These are phyloP conservation scores for Crithidia bombi DNA, from an alignment of 208 protist species.

Conservation along the genomic window DNA sequence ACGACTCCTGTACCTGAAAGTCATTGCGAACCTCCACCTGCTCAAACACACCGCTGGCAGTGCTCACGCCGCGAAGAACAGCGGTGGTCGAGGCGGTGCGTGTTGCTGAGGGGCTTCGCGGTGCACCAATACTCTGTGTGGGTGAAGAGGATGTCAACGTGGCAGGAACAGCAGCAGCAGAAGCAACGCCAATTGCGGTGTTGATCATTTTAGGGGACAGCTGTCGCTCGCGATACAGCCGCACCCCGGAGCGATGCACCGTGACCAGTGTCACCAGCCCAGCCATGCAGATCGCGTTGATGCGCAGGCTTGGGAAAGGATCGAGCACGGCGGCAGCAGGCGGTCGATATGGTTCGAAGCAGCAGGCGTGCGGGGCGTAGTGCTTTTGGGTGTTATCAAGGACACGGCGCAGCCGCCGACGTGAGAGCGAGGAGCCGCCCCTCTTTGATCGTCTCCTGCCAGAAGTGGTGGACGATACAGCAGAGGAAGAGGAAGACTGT, in stretches of 20 bases:
- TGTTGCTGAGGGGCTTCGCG: neutral
- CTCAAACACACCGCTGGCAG: constrained; percentile 46
- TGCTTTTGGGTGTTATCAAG: constrained; percentile 1
- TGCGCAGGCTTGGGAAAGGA: constrained; percentile 46
- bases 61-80: neutral
- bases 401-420: neutral
- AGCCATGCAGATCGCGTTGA: constrained; percentile 38
- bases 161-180: no score
- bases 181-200: no score
- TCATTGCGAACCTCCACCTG: constrained; percentile 37
- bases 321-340: constrained; percentile 44
- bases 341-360: constrained; percentile 13
- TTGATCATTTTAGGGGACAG: neutral
- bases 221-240: constrained; percentile 38
- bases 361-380: constrained; percentile 29
- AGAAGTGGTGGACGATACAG: no score
- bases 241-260: constrained; percentile 53
- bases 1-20: constrained; percentile 58
- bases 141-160: no score
- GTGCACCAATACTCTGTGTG: neutral
- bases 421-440: neutral
- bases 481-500: no score
- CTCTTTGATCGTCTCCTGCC: neutral
- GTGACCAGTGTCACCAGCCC: constrained; percentile 41
- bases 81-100: neutral